phyloP scores from a whole-genome alignment of 192 early-diverging fungal genomes.

The Rhizoclosmatium sp. region DNA sequence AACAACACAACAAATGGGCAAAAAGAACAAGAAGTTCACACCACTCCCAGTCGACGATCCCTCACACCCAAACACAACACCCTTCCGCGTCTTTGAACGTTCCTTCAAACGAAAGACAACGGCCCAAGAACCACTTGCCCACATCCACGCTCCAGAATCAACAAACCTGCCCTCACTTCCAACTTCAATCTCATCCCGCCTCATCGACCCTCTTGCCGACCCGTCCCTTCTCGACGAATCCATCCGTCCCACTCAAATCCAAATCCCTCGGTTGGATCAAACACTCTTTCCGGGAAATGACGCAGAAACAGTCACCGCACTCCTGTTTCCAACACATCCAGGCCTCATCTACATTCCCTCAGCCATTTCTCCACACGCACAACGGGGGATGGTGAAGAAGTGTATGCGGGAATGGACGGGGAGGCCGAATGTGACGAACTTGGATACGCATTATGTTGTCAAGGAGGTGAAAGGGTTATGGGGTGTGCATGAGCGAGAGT shows the following conservation, averaged over 20 bases:
- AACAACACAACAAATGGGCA: not conserved
- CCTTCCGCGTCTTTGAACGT: constrained; percentile 58
- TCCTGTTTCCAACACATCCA: constrained; percentile 48
- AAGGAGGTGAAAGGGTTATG: constrained; percentile 67
- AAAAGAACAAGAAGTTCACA: not conserved
- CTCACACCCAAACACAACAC: constrained; percentile 47
- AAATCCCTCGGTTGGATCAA: not conserved
- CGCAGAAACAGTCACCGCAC: constrained; percentile 23
- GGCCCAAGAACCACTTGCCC: not conserved
- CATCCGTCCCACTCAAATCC: not conserved
- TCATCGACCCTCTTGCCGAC: not conserved
- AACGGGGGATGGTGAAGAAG: constrained; percentile 72
- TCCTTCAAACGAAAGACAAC: constrained; percentile 47
- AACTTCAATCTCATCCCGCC: constrained; percentile 4
- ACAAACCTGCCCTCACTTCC: constrained; percentile 21
- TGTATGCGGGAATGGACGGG: constrained; percentile 79
- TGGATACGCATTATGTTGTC: constrained; percentile 85
- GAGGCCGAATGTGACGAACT: constrained; percentile 85
- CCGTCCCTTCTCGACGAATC: not conserved
- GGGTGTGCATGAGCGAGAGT: constrained; percentile 56
- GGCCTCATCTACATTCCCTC: constrained; percentile 85
- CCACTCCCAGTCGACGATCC: not conserved
- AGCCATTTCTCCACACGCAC: constrained; percentile 74
- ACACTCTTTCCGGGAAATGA: not conserved
- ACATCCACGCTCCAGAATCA: not conserved